Evolutionary conservation across 257 asterid species (phyloP).

Genomic region (Gardenia jasminoides): DNA sequence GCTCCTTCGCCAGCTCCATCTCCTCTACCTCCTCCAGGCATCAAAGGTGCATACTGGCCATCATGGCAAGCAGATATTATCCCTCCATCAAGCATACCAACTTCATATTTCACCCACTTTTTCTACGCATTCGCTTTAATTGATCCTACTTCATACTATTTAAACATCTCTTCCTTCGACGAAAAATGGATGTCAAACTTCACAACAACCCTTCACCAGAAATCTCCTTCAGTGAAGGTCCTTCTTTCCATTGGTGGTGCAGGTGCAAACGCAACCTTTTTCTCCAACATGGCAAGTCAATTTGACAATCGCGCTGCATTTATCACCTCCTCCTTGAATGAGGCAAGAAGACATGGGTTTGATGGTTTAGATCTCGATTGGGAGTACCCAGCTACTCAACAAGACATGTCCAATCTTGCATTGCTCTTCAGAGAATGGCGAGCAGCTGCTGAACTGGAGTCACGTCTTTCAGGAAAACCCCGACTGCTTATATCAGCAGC

Average conservation of each 20-base stretch:
- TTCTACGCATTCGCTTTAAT: conserved; percentile 43
- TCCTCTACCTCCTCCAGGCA: conserved; percentile 32
- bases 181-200: conserved; percentile 37
- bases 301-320: conserved; percentile 37
- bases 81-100: conserved; percentile 40
- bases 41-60: conserved; percentile 53
- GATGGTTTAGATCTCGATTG: conserved; percentile 70
- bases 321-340: conserved; percentile 45
- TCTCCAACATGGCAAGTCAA: conserved; percentile 16
- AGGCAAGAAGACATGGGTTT: conserved; percentile 40
- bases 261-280: conserved; percentile 22
- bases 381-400: conserved; percentile 43
- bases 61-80: conserved; percentile 32
- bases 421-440: conserved; percentile 29
- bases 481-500: conserved; percentile 44
- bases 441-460: background rate
- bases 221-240: conserved; percentile 19
- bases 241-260: conserved; percentile 57
- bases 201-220: conserved; percentile 37
- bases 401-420: conserved; percentile 48
- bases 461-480: conserved; percentile 26
- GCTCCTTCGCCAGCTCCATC: background rate
- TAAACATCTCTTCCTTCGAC: conserved; percentile 32
- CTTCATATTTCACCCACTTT: conserved; percentile 44
- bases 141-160: conserved; percentile 41